A percentile compares a stretch with the other conserved stretches of the same genome.
Evolutionary conservation across 345 rosid species (phyloP).

Genomic region (Brassica incana): DNA sequence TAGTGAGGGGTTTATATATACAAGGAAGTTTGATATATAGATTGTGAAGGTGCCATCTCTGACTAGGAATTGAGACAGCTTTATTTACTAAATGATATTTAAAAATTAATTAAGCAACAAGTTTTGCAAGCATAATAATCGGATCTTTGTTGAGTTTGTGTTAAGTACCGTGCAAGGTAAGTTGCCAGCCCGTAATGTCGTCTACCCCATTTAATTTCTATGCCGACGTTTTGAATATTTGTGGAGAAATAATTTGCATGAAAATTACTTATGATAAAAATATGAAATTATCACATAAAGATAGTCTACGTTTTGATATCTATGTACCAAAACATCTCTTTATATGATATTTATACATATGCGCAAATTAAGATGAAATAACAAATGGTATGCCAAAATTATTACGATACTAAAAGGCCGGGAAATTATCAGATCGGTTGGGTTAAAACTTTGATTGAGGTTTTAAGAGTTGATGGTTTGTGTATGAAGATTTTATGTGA

Average conservation of each 20-base stretch:
- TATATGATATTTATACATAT: background rate
- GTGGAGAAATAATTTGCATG: too few relatives aligned
- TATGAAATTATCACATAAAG: too few relatives aligned
- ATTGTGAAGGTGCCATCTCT: slow-evolving; percentile 4
- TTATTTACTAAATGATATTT: background rate
- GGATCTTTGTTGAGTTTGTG: slow-evolving; percentile 38
- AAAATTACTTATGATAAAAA: too few relatives aligned
- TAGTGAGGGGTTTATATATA: slow-evolving; percentile 19
- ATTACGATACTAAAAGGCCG: too few relatives aligned
- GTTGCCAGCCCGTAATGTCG: slow-evolving; percentile 32
- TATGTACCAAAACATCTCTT: too few relatives aligned
- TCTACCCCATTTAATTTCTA: slow-evolving; percentile 12
- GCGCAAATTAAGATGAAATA: background rate
- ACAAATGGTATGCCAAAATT: background rate
- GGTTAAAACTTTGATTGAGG: background rate
- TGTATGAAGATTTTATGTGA: background rate
- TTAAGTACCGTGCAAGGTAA: slow-evolving; percentile 37
- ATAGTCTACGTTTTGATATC: too few relatives aligned
- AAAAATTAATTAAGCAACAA: background rate
- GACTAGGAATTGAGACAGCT: background rate
- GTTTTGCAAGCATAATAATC: slow-evolving; percentile 30
- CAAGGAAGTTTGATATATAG: slow-evolving; percentile 5
- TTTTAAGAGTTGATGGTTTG: background rate
- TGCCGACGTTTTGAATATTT: background rate
- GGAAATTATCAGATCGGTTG: background rate